Evolutionary conservation across 2,329 filamentous ascomycete species (phyloP).

Genomic region (Colletotrichum godetiae): DNA sequence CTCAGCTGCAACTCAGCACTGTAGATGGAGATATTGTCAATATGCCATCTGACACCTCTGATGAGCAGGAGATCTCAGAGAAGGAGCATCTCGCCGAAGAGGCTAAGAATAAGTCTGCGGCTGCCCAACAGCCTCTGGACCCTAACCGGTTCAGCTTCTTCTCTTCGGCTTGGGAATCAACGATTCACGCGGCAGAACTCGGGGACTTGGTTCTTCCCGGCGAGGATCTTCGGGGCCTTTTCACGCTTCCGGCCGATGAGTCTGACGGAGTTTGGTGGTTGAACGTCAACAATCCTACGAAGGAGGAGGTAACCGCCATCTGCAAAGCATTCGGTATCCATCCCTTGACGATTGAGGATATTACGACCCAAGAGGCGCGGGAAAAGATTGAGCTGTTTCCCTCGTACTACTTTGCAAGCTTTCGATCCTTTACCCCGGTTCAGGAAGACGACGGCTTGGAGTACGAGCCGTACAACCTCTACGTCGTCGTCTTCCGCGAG

Average conservation of each 20-base stretch:
- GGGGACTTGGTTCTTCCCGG: slow-evolving; percentile 90
- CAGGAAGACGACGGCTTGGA: slow-evolving; percentile 84
- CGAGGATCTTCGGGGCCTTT: slow-evolving; percentile 89
- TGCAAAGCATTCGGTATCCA: slow-evolving; percentile 97
- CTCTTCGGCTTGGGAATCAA: slow-evolving; percentile 93
- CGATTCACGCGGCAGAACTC: slow-evolving; percentile 89
- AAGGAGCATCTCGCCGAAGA: slow-evolving; percentile 53
- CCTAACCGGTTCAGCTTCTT: slow-evolving; percentile 95
- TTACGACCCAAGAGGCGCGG: slow-evolving; percentile 92
- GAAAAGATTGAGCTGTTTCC: slow-evolving; percentile 99
- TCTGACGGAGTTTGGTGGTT: slow-evolving; percentile 96
- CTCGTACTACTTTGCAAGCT: slow-evolving; percentile 98
- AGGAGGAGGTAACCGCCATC: slow-evolving; percentile 87
- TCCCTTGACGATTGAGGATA: slow-evolving; percentile 95
- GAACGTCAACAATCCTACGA: slow-evolving; percentile 89
- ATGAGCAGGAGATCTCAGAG: slow-evolving; percentile 52
- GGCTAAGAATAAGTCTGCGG: slow-evolving; percentile 47
- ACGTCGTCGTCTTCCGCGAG: slow-evolving; percentile 96
- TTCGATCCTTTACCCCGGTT: slow-evolving; percentile 88
- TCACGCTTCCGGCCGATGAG: slow-evolving; percentile 73
- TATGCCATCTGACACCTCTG: slow-evolving; percentile 59
- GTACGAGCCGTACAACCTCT: slow-evolving; percentile 95
- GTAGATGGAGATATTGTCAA: slow-evolving; percentile 68
- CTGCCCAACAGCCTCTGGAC: slow-evolving; percentile 57
- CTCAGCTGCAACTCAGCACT: slow-evolving; percentile 56